These are phyloP conservation scores for Fraxinus paxiana DNA, from an alignment of 305 asterid genomes.

Conservation along the genomic window DNA sequence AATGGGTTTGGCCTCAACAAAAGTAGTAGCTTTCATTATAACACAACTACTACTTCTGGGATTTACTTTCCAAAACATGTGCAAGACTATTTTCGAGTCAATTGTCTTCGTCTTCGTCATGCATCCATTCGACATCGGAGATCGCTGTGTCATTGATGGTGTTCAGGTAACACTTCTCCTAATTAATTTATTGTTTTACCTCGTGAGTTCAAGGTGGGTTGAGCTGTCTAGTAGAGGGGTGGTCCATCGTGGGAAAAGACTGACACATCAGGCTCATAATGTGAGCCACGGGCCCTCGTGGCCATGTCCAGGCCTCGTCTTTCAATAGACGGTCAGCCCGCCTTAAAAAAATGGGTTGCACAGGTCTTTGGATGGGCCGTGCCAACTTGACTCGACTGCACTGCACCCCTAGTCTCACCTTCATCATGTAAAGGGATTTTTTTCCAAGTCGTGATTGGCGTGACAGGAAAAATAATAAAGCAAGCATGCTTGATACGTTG, in stretches of 20 bases:
- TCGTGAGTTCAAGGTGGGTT: background rate
- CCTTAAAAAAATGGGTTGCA: background rate
- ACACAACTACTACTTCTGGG: slow-evolving; percentile 58
- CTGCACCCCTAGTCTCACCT: background rate
- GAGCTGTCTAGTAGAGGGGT: background rate
- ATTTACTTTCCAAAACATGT: slow-evolving; percentile 65
- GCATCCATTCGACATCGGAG: slow-evolving; percentile 77
- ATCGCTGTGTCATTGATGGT: slow-evolving; percentile 64
- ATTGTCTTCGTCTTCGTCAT: slow-evolving; percentile 61
- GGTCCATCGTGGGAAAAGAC: background rate
- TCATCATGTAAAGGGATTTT: background rate
- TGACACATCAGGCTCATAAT: background rate
- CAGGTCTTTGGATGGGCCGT: background rate
- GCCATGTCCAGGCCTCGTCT: background rate
- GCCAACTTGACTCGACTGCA: background rate
- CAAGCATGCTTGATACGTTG: background rate
- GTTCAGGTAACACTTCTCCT: slow-evolving; percentile 43
- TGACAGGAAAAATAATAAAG: background rate
- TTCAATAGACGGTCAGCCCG: background rate
- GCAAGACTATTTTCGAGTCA: slow-evolving; percentile 66
- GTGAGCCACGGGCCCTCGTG: background rate
- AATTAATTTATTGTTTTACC: background rate
- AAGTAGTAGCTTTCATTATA: slow-evolving; percentile 46
- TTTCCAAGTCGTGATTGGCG: background rate
- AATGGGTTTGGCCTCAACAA: slow-evolving; percentile 54